phyloP scores from a whole-genome alignment of 768 basidiomycete genomes.

The Crassisporium funariophilum region DNA sequence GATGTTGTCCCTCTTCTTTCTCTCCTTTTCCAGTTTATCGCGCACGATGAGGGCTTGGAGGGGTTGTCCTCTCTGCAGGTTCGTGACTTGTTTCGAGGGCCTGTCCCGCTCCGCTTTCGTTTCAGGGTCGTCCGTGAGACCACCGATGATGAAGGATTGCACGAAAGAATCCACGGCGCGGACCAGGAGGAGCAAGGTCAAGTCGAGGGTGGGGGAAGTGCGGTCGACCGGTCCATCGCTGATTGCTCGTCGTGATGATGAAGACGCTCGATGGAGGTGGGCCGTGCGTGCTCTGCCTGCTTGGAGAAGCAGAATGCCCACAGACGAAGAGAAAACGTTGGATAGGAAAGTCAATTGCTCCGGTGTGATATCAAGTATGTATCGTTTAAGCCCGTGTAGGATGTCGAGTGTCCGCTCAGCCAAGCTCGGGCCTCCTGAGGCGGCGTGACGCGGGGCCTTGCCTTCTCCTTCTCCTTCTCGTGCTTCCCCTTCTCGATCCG shows the following conservation, averaged over 20 bases:
- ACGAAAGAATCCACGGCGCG: constrained; percentile 66
- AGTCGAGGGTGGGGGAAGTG: constrained; percentile 62
- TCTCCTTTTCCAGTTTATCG: constrained; percentile 28
- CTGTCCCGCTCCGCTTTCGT: too few species aligned
- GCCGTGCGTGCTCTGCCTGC: constrained; percentile 40
- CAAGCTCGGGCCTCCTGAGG: neutral
- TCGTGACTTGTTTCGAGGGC: too few species aligned
- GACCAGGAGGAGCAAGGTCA: constrained; percentile 68
- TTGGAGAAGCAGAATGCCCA: constrained; percentile 63
- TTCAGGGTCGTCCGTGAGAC: too few species aligned
- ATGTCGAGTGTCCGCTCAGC: neutral
- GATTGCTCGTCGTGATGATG: constrained; percentile 1
- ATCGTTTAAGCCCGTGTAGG: constrained; percentile 11
- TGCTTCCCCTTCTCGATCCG: neutral
- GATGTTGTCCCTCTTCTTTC: constrained; percentile 25
- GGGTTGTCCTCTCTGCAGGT: constrained; percentile 1
- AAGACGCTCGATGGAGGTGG: constrained; percentile 11
- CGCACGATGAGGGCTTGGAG: constrained; percentile 20
- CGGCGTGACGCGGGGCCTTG: too few species aligned
- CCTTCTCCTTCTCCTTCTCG: neutral
- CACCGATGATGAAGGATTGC: constrained; percentile 56
- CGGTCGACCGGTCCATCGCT: constrained; percentile 11
- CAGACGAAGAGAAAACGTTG: constrained; percentile 55
- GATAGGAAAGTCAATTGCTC: constrained; percentile 59
- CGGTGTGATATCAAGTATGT: constrained; percentile 32